Evolutionary conservation across 331 rosid species (phyloP).

Genomic region (Prunus yedoensis): DNA sequence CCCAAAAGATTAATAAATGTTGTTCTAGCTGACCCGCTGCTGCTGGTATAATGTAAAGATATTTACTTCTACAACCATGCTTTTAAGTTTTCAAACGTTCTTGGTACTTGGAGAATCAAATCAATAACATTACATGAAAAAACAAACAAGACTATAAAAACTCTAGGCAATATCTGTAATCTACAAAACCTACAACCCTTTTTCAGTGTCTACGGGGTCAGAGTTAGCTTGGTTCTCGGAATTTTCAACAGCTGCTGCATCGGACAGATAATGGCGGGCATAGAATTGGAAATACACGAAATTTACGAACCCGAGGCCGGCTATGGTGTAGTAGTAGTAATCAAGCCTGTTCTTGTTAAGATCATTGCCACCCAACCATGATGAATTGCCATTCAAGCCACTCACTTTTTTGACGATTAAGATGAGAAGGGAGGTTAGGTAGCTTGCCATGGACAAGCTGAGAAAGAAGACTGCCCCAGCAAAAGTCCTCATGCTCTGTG

Average conservation of each 20-base stretch:
- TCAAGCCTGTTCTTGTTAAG: slow-evolving; percentile 60
- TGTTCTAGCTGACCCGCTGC: too few species aligned
- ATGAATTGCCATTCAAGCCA: slow-evolving; percentile 5
- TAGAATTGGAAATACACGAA: slow-evolving; percentile 38
- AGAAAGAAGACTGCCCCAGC: slow-evolving; percentile 59
- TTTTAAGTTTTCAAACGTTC: too few species aligned
- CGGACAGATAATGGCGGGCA: slow-evolving; percentile 30
- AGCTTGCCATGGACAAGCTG: slow-evolving; percentile 44
- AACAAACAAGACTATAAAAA: too few species aligned
- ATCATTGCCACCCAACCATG: slow-evolving; percentile 62
- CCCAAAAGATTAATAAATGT: too few species aligned
- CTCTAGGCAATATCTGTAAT: not conserved
- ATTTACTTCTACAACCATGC: too few species aligned
- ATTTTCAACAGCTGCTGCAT: not conserved
- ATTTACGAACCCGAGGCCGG: slow-evolving; percentile 34
- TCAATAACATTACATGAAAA: too few species aligned
- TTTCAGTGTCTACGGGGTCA: not conserved
- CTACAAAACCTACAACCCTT: not conserved
- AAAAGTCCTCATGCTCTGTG: slow-evolving; percentile 55
- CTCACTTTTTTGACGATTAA: slow-evolving; percentile 20
- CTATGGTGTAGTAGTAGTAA: slow-evolving; percentile 46
- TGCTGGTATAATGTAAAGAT: too few species aligned
- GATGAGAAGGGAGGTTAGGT: slow-evolving; percentile 31
- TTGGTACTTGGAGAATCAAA: too few species aligned
- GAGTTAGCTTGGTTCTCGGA: not conserved